Conservation (phyloP, 2,329 filamentous ascomycete genomes). For the Ophiostoma triangulosporum region DNA sequence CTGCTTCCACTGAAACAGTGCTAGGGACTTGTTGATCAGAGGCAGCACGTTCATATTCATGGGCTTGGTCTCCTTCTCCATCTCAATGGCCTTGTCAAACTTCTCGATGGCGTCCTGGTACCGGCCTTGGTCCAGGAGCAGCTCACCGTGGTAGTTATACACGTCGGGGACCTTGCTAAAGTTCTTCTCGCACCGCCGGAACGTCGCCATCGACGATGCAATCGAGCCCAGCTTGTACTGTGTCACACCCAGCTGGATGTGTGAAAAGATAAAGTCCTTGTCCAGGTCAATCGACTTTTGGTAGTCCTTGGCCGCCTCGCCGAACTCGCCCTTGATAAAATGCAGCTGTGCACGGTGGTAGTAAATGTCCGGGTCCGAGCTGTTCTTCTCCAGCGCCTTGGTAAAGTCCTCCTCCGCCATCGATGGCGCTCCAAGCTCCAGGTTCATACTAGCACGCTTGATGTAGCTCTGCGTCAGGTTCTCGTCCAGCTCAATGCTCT, state of each 20-base stretch:
- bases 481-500: conserved; percentile 82
- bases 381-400: conserved; percentile 70
- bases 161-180: conserved; percentile 94
- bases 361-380: conserved; percentile 89
- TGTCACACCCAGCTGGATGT: conserved; percentile 97
- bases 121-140: conserved; percentile 92
- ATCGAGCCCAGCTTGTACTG: conserved; percentile 99
- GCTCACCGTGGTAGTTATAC: conserved; percentile 98
- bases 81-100: conserved; percentile 96
- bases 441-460: conserved; percentile 95
- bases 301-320: conserved; percentile 92
- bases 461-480: conserved; percentile 91
- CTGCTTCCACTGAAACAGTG: conserved; percentile 96
- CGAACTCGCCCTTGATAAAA: conserved; percentile 92
- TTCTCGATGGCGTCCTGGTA: conserved; percentile 92
- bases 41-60: conserved; percentile 96
- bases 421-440: conserved; percentile 82
- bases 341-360: conserved; percentile 97
- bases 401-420: conserved; percentile 80
- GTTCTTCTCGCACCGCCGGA: conserved; percentile 95
- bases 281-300: conserved; percentile 98
- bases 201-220: conserved; percentile 95
- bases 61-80: conserved; percentile 90
- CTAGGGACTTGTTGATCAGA: conserved; percentile 95
- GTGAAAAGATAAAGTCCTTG: conserved; percentile 93